Base-by-base conservation (phyloP, 2,329 filamentous ascomycete genomes). In the Scedosporium boydii region DNA sequence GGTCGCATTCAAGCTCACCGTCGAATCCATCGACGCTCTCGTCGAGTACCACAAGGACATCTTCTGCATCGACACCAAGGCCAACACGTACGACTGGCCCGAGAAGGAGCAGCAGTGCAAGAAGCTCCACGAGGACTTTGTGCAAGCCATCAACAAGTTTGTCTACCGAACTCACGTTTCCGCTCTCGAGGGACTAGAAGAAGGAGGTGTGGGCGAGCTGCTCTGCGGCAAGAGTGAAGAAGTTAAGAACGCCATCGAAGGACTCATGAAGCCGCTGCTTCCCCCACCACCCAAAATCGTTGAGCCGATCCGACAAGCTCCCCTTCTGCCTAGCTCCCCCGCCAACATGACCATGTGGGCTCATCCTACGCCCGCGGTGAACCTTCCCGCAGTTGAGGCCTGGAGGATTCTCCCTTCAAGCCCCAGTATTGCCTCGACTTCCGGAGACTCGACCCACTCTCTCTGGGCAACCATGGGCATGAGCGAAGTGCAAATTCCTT, bases 31-130 rank as follows among this genome's bases (percentile, higher is more conserved):
- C 77, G 92, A 96, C 71, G 79, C 90, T 60, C 85, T 99, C 67
- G 88, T 96, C 74, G 91, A 96, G 74, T 96, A 96, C 76, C 95
- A 99, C 84, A 93, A 95, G 81, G 91, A 97, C 67, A 84, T 98
- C 69, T 93, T 96, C 81, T 96, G 91, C 69, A 84, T 93, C 70
- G 91, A 99, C 74, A 88, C 90, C 70, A 90, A 91, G 68, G 91
- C 92, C 70, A 91, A 83, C 75, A 96, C 91, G 59, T 96, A 92
- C 81, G 87, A 91, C 76, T 99, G 95, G 95, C 87, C 92, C 48
- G 93, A 97, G 77, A 98, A 98, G 83, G 93, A 97, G 70, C 83
- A 89, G 69, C 93, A 98, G 73, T 84, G 96, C 78, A 97, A 96
- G 86, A 97, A 96, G 81, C 82, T 98, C 70, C 95, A 98, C 74